Base-by-base conservation (phyloP, 345 rosid genomes). In the Cardamine resedifolia region DNA sequence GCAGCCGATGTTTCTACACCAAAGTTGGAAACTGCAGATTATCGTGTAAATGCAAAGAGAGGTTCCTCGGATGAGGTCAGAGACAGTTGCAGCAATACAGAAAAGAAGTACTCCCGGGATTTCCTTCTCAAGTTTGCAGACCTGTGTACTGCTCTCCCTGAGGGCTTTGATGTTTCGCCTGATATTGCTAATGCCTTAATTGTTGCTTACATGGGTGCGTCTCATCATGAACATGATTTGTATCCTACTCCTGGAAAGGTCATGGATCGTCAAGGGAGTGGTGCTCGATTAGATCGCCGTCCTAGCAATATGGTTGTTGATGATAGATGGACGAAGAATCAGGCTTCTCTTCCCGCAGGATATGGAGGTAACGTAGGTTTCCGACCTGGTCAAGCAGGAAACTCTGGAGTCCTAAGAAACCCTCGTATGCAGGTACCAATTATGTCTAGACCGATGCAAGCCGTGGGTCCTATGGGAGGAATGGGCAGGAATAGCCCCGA, bases 91-190 rank as follows among this genome's bases (percentile, higher is more conserved):
- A 77, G 64, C 58, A 78, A 75, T 71, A 57, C 76, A 44, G 82
- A 74, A 33, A 91, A 88, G 85, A 92, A 86, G 61, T 96, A 96
- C 81, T 96, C 99, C 20, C 85, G 98, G 61, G 98, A 96, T 81
- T 96, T 96, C 79, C 92, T 90, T 9, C 78, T 92, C 58, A 92
- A 86, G 79, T 95, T 90, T 78, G 72, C 87, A 3, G 90, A 87
- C 11, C 79, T 86, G 76, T 90, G 80, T 78, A 78, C 84, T 78
- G 79, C 79, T 72, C 96, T 88, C 65, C 99, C 97, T 2, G 80
- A 79, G 58, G 84, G 85, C 21, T 88, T 95, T 77, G 84, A 75
- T 27, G 57, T 84, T 66, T 30, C 78, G 26, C 10, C 88, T 23
- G 94, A 88, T 57, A 70, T 87, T 58, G 80, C 84, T 8, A 90